phyloP scores from a whole-genome alignment of 306 rosid genomes.

The Quillaja saponaria region DNA sequence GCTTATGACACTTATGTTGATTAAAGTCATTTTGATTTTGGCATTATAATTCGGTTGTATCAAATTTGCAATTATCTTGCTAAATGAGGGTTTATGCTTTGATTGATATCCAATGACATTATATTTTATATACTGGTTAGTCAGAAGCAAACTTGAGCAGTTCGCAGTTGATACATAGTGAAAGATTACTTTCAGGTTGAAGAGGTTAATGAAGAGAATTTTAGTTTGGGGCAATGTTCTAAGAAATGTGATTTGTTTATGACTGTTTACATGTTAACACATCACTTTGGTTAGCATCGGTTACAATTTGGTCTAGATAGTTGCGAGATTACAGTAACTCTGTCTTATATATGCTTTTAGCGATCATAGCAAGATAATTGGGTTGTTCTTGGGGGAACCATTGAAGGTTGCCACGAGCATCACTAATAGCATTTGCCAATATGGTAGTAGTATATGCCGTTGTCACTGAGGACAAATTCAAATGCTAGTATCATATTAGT shows the following conservation, averaged over 20 bases:
- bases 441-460: no score
- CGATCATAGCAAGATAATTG: no score
- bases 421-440: no score
- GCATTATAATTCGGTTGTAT: background rate
- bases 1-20: background rate
- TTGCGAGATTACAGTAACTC: no score
- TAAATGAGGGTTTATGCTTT: background rate
- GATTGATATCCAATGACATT: background rate
- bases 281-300: no score
- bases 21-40: background rate
- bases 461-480: no score
- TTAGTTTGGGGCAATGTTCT: background rate
- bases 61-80: background rate
- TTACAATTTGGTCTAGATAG: no score
- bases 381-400: no score
- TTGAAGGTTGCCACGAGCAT: no score
- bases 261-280: no score
- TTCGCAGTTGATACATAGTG: background rate
- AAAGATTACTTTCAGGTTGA: background rate
- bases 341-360: no score
- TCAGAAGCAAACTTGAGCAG: background rate
- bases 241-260: background rate
- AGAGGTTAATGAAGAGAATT: background rate
- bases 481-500: no score
- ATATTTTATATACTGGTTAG: background rate